Evolutionary conservation across 768 basidiomycete species (phyloP), one percentile per base, ranked within the genome.

Genomic region (Mycena albidolilacea): DNA sequence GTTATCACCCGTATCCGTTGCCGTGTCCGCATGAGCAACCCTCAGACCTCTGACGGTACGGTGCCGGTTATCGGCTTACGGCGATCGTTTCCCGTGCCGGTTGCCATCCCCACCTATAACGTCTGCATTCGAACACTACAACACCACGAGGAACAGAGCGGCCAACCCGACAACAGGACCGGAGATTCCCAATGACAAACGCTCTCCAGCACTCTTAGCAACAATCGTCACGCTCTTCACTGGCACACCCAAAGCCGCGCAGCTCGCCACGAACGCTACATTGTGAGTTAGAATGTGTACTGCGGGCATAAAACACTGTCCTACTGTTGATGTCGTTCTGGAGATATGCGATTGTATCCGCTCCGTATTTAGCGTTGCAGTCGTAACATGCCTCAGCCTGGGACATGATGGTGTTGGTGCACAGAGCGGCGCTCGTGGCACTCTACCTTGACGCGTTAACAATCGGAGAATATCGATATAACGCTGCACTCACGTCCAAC

Each of bases 251-350:
- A 60, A 23, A 2, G 15, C 7, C 17, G 48, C 58, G 70, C 70
- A 71, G 10, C 37, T 4, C n/a, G 8, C 1, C 38, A 55, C 64
- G 58, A 71, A 66, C 0, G 30, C 70, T 71, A 58, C 35, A 57
- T 37, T 57, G 35, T 11, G 55, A 11, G 55, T 57, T 35, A 57
- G 55, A 57, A 57, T 37, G 55, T 30, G 88, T 93, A 69, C 90
- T 37, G 17, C 11, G 30, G 55, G 7, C 55, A 14, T 37, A 37
- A 37, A 15, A 57, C 80, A 19, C 7, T 12, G 54, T 21, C 60
- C 12, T 43, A 72, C 71, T 5, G 44, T 72, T 68, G n/a, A 72
- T 58, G 15, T 50, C 1, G 30, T 60, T 21, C 54, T 72, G 71
- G 23, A 72, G 66, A 15, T 7, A 6, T 12, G 37, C 35, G 9